These are phyloP conservation scores for Fusarium cyanostomum DNA, from an alignment of 2,329 filamentous ascomycete genomes.

Conservation along the genomic window DNA sequence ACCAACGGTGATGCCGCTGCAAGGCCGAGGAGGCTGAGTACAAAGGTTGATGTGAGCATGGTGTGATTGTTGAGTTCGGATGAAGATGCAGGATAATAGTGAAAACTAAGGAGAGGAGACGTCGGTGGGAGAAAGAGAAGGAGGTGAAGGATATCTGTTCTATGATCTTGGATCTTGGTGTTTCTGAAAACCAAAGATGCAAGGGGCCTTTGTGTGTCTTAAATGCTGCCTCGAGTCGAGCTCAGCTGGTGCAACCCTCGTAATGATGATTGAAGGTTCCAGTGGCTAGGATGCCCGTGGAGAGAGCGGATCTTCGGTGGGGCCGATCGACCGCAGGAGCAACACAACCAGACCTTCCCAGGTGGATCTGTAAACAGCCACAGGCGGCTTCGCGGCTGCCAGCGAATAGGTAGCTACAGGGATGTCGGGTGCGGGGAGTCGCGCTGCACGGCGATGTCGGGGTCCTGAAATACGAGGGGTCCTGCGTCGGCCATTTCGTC, in stretches of 20 bases:
- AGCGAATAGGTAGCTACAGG: conserved; percentile 33
- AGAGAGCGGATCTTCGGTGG: conserved; percentile 6
- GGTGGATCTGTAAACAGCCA: conserved; percentile 10
- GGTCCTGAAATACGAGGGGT: conserved; percentile 34
- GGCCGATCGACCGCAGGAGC: conserved; percentile 13
- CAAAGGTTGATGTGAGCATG: conserved; percentile 39
- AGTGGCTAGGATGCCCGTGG: conserved; percentile 20
- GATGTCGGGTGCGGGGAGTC: conserved; percentile 34
- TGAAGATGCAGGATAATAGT: background rate
- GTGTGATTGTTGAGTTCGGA: conserved; percentile 8
- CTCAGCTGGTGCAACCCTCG: conserved; percentile 20
- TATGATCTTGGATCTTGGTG: conserved; percentile 1
- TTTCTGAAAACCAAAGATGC: conserved; percentile 16
- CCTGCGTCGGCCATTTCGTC: conserved; percentile 27
- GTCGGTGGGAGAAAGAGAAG: background rate
- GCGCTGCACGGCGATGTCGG: conserved; percentile 23
- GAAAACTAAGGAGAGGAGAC: background rate
- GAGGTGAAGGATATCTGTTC: background rate
- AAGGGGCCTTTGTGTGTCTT: conserved; percentile 19
- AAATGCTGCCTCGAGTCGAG: conserved; percentile 23
- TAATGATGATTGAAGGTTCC: conserved; percentile 27
- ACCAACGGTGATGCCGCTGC: conserved; percentile 36
- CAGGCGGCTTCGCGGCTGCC: conserved; percentile 15
- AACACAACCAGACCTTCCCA: background rate
- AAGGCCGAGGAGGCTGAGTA: conserved; percentile 40